Evolutionary conservation across 2,329 filamentous ascomycete genomes (phyloP).

Genomic region (Aspergillus spinulosporus): DNA sequence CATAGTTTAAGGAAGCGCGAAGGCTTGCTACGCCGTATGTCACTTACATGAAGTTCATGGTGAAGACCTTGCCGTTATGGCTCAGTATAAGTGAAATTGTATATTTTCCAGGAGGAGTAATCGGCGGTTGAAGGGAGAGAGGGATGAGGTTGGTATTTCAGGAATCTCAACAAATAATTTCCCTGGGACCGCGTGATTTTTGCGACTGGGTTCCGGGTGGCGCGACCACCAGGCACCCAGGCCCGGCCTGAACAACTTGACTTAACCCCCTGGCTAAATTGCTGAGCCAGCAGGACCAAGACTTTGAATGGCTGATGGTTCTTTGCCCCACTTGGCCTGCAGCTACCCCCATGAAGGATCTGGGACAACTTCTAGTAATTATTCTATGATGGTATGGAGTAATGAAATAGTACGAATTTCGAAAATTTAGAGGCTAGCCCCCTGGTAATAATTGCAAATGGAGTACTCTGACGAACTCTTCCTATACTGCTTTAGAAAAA

Average conservation of each 20-base stretch:
- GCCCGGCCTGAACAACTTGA: slow-evolving; percentile 7
- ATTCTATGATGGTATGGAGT: too few relatives aligned
- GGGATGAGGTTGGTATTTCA: slow-evolving; percentile 17
- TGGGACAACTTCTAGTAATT: too few relatives aligned
- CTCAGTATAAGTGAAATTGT: not conserved
- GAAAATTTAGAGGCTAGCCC: too few relatives aligned
- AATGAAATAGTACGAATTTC: too few relatives aligned
- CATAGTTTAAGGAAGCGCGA: not conserved
- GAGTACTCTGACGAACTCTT: too few relatives aligned
- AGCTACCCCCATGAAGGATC: not conserved
- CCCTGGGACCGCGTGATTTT: slow-evolving; percentile 6
- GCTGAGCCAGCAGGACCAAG: slow-evolving; percentile 30
- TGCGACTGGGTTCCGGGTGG: slow-evolving; percentile 34
- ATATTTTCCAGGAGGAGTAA: not conserved
- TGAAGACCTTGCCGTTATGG: slow-evolving; percentile 2
- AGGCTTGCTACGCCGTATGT: not conserved
- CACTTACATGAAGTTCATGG: slow-evolving; percentile 25
- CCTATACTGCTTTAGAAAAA: too few relatives aligned
- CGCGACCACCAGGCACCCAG: slow-evolving; percentile 27
- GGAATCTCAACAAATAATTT: slow-evolving; percentile 9
- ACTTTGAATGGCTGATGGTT: slow-evolving; percentile 17
- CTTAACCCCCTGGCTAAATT: slow-evolving; percentile 22
- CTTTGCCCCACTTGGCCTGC: slow-evolving; percentile 10
- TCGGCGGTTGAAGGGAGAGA: not conserved
- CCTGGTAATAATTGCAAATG: too few relatives aligned